Evolutionary conservation across 352 stramenopile species (phyloP).

Genomic region (Globisporangium spinosum): DNA sequence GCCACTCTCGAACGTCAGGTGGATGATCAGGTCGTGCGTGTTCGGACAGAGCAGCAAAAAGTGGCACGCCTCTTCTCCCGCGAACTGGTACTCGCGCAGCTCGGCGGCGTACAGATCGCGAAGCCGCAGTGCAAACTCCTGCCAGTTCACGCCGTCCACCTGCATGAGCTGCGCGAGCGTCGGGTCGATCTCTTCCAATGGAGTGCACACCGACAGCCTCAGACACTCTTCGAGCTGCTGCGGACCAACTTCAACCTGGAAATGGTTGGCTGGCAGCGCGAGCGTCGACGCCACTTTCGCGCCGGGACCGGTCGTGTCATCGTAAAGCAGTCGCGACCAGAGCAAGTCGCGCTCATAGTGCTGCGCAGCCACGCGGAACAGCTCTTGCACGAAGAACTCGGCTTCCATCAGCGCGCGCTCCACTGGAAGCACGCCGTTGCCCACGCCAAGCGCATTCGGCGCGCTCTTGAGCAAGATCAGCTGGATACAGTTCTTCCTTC

Average conservation of each 20-base stretch:
- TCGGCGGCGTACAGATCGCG: constrained; percentile 74
- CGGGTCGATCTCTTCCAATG: constrained; percentile 74
- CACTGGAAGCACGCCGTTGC: constrained; percentile 46
- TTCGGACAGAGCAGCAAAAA: constrained; percentile 77
- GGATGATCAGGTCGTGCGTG: constrained; percentile 86
- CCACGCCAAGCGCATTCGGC: constrained; percentile 30
- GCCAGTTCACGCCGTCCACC: constrained; percentile 70
- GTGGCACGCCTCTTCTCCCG: constrained; percentile 67
- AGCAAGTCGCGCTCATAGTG: constrained; percentile 86
- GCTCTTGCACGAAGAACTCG: constrained; percentile 69
- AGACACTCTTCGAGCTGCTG: constrained; percentile 86
- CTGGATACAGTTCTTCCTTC: constrained; percentile 65
- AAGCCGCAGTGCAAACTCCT: constrained; percentile 71
- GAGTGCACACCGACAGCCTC: constrained; percentile 73
- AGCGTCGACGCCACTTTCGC: constrained; percentile 52
- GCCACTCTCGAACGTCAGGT: constrained; percentile 62
- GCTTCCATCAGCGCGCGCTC: constrained; percentile 73
- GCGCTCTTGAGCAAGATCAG: constrained; percentile 62
- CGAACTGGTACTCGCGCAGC: constrained; percentile 85
- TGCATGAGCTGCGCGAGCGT: constrained; percentile 59
- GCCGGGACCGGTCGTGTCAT: constrained; percentile 46
- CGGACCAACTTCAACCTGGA: constrained; percentile 67
- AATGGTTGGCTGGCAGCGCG: constrained; percentile 50
- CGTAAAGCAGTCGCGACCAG: constrained; percentile 80
- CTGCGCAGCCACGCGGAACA: constrained; percentile 71